Evolutionary conservation across 371 early-diverging fungal genomes (phyloP).

Genomic region (Aphelidium insulamus): DNA sequence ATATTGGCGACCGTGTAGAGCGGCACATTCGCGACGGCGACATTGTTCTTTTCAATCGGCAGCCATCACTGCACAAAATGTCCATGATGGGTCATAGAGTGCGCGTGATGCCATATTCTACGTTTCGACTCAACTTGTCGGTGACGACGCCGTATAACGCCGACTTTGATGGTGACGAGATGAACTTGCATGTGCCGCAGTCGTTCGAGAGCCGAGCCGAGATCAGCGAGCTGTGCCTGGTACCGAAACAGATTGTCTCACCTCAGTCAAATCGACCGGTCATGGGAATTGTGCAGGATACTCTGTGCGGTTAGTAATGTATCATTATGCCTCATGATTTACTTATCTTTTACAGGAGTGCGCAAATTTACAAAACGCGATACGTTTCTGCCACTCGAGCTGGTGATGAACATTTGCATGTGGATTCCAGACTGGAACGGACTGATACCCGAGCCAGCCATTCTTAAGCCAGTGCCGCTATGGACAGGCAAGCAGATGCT

Average conservation of each 20-base stretch:
- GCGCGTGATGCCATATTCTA: slow-evolving; percentile 95
- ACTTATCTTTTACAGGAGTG: too few relatives aligned
- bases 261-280: slow-evolving; percentile 97
- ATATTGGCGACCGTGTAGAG: slow-evolving; percentile 89
- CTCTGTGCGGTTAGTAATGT: slow-evolving; percentile 90
- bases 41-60: slow-evolving; percentile 98
- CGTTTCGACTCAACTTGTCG: slow-evolving; percentile 95
- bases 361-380: slow-evolving; percentile 92
- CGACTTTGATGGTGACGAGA: slow-evolving; percentile 99
- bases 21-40: slow-evolving; percentile 94
- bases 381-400: slow-evolving; percentile 66
- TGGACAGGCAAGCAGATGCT: slow-evolving; percentile 99
- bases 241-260: slow-evolving; percentile 92
- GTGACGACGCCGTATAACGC: slow-evolving; percentile 99
- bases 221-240: slow-evolving; percentile 87
- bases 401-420: slow-evolving; percentile 88
- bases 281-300: slow-evolving; percentile 99
- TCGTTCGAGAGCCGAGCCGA: slow-evolving; percentile 88
- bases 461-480: slow-evolving; percentile 83
- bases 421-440: slow-evolving; percentile 95
- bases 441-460: slow-evolving; percentile 72
- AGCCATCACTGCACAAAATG: slow-evolving; percentile 99
- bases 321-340: too few relatives aligned
- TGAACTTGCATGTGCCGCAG: slow-evolving; percentile 99
- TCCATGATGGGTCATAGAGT: slow-evolving; percentile 99